Conservation (phyloP, 306 rosid species). For the Cajanus cajan region DNA sequence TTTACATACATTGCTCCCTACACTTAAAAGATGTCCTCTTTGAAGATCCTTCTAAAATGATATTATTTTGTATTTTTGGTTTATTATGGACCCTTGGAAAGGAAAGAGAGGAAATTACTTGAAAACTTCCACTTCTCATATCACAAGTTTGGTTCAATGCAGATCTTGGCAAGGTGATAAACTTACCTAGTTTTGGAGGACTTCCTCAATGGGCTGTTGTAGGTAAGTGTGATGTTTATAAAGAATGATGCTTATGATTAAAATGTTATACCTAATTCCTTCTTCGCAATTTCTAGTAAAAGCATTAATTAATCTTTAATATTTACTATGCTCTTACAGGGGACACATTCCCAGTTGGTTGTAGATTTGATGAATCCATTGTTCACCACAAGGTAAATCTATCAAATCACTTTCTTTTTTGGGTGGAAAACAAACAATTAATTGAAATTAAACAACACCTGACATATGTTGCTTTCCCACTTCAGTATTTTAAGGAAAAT, state of each 20-base stretch:
- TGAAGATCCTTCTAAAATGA: background rate
- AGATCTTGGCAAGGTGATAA: constrained; percentile 90
- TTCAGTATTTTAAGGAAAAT: constrained; percentile 66
- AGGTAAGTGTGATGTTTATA: constrained; percentile 36
- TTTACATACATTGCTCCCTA: background rate
- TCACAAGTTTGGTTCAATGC: constrained; percentile 3
- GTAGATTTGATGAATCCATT: constrained; percentile 66
- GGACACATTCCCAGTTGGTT: constrained; percentile 85
- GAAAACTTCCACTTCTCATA: background rate
- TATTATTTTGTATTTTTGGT: background rate
- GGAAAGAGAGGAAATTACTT: background rate
- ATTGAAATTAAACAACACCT: background rate
- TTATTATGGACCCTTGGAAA: background rate
- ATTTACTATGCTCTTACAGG: constrained; percentile 37
- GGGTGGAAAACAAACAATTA: background rate
- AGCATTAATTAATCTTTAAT: background rate
- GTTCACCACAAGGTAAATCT: constrained; percentile 71
- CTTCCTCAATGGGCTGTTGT: constrained; percentile 95
- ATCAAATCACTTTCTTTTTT: background rate
- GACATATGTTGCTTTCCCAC: background rate
- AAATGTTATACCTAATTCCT: background rate
- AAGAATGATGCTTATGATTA: background rate
- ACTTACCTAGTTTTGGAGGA: constrained; percentile 77
- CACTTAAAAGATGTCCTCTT: background rate
- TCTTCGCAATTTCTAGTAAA: background rate